A percentile compares a stretch with the other conserved stretches of the same genome.
phyloP scores from a whole-genome alignment of 2,329 filamentous ascomycete genomes.

The Elsinoe perseae region DNA sequence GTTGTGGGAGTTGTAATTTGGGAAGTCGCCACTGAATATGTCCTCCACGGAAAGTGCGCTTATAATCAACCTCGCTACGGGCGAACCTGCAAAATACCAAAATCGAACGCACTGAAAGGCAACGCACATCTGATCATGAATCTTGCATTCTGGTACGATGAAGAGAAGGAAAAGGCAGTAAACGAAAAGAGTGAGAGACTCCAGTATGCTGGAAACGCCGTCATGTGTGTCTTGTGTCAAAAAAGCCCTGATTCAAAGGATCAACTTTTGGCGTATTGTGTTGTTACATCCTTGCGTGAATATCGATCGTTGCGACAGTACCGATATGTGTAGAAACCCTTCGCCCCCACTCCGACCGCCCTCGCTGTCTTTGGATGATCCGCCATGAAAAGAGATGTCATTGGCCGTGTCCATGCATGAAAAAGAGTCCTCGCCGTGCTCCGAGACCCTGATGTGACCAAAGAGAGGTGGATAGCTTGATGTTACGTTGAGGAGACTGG shows the following conservation, averaged over 20 bases:
- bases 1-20: not conserved
- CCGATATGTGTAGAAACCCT: slow-evolving; percentile 12
- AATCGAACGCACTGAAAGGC: not conserved
- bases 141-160: slow-evolving; percentile 11
- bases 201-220: slow-evolving; percentile 7
- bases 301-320: not conserved
- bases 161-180: not conserved
- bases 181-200: slow-evolving; percentile 5
- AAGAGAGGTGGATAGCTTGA: not conserved
- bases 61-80: not conserved
- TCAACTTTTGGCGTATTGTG: slow-evolving; percentile 4
- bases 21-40: not conserved
- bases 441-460: slow-evolving; percentile 5
- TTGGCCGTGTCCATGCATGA: not conserved
- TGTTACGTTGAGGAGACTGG: slow-evolving; percentile 11
- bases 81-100: not conserved
- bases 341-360: not conserved
- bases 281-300: slow-evolving; percentile 14
- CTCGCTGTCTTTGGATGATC: not conserved
- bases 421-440: slow-evolving; percentile 3
- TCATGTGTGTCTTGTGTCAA: slow-evolving; percentile 12
- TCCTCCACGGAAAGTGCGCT: not conserved
- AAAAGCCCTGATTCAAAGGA: slow-evolving; percentile 5
- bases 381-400: not conserved
- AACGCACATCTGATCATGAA: not conserved